A percentile compares a stretch with the other conserved stretches of the same genome.
Evolutionary conservation across 1,284 basidiomycete species (phyloP).

Genomic region (Coniferiporia sulphurascens): DNA sequence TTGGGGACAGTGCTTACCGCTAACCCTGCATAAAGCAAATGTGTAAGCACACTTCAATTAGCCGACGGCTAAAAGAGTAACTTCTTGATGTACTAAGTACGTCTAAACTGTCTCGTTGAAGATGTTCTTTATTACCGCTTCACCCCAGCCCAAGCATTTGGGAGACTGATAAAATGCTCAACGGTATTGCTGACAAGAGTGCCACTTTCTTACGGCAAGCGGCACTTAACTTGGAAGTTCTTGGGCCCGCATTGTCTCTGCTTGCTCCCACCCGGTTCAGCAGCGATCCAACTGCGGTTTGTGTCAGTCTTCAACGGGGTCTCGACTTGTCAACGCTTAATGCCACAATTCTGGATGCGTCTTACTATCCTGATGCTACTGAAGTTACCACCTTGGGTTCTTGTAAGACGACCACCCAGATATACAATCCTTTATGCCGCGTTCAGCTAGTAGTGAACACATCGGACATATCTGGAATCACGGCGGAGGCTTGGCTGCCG

Average conservation of each 20-base stretch:
- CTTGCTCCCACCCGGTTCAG: not conserved
- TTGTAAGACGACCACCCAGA: slow-evolving; percentile 5
- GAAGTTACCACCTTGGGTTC: slow-evolving; percentile 13
- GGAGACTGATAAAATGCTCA: not conserved
- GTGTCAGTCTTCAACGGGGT: not conserved
- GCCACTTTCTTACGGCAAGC: not conserved
- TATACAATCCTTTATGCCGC: slow-evolving; percentile 22
- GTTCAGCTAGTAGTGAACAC: slow-evolving; percentile 8
- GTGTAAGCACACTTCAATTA: no score
- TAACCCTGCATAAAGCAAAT: no score
- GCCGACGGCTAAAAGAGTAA: no score
- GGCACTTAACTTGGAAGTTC: not conserved
- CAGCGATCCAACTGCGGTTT: not conserved
- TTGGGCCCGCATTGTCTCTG: not conserved
- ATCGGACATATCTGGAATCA: not conserved
- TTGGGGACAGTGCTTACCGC: no score
- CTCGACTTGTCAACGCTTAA: not conserved
- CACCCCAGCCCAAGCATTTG: not conserved
- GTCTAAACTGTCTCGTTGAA: no score
- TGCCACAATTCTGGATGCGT: slow-evolving; percentile 13
- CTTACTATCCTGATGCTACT: not conserved
- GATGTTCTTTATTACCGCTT: no score
- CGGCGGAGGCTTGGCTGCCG: slow-evolving; percentile 22
- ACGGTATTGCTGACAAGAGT: not conserved
- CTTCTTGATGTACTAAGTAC: no score